Percentiles rank a stretch among this genome's conserved stretches.
phyloP scores from a whole-genome alignment of 2,329 filamentous ascomycete genomes.

The Aureobasidium sp. region DNA sequence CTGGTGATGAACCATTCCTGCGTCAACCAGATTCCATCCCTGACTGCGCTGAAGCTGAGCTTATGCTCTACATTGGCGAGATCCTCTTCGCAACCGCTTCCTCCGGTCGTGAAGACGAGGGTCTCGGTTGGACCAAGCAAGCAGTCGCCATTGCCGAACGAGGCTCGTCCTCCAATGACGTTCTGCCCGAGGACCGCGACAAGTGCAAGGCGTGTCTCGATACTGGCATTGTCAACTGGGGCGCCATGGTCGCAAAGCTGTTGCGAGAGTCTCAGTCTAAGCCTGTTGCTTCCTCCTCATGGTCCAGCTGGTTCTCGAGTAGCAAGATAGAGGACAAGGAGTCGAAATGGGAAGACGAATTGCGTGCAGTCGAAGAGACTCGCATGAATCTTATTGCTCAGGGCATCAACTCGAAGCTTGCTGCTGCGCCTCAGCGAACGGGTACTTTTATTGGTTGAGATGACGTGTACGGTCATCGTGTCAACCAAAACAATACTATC shows the following conservation, averaged over 20 bases:
- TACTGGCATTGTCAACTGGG: constrained; percentile 75
- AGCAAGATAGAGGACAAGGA: constrained; percentile 18
- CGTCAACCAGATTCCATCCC: constrained; percentile 52
- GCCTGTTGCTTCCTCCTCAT: constrained; percentile 10
- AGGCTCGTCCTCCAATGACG: not conserved
- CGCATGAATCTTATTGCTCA: constrained; percentile 22
- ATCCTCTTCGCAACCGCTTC: constrained; percentile 69
- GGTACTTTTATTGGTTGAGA: constrained; percentile 8
- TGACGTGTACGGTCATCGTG: not conserved
- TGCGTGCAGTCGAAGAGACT: constrained; percentile 18
- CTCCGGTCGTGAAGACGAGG: constrained; percentile 53
- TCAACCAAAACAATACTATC: not conserved
- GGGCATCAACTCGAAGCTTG: constrained; percentile 20
- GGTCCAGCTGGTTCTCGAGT: constrained; percentile 19
- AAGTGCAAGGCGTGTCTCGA: constrained; percentile 71
- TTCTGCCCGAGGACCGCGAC: constrained; percentile 38
- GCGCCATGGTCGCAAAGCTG: constrained; percentile 61
- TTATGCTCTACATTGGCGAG: constrained; percentile 89
- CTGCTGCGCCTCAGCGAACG: not conserved
- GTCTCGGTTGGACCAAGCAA: constrained; percentile 68
- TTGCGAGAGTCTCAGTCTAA: constrained; percentile 46
- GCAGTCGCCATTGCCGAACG: constrained; percentile 10
- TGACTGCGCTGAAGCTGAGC: constrained; percentile 74
- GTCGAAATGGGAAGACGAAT: constrained; percentile 12
- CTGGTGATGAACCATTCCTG: constrained; percentile 61